These are phyloP conservation scores for Phytophthora megakarya DNA, from an alignment of 352 stramenopile genomes.

Conservation along the genomic window DNA sequence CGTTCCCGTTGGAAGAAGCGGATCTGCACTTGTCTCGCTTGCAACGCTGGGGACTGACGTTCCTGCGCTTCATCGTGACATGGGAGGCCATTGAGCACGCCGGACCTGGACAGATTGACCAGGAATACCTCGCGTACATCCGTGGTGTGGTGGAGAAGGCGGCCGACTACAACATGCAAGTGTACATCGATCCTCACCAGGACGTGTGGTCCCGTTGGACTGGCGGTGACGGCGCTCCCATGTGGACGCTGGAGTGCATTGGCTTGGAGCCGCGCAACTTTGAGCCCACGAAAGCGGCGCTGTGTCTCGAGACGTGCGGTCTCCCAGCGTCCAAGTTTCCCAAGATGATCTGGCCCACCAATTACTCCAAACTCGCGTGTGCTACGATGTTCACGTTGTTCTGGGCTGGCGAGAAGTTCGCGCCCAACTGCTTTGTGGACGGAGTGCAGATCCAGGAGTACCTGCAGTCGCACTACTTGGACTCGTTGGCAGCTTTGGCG, in stretches of 20 bases:
- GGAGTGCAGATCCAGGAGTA: constrained; percentile 80
- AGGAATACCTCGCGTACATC: constrained; percentile 83
- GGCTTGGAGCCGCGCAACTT: constrained; percentile 83
- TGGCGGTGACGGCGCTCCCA: constrained; percentile 84
- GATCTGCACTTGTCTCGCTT: constrained; percentile 76
- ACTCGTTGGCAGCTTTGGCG: constrained; percentile 69
- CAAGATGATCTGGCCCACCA: constrained; percentile 93
- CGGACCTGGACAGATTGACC: constrained; percentile 81
- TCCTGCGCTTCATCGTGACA: constrained; percentile 85
- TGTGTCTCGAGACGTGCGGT: constrained; percentile 66
- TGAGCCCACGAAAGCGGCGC: constrained; percentile 62
- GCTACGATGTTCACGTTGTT: constrained; percentile 93
- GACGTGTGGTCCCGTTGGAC: constrained; percentile 91
- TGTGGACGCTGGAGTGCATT: constrained; percentile 85
- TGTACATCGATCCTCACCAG: constrained; percentile 90
- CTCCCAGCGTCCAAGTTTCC: constrained; percentile 50
- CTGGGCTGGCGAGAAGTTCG: constrained; percentile 70
- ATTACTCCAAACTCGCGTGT: constrained; percentile 86
- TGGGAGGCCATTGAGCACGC: constrained; percentile 91
- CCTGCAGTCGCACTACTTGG: constrained; percentile 86
- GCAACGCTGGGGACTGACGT: constrained; percentile 77
- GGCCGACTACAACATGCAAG: constrained; percentile 58
- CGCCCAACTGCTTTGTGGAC: constrained; percentile 70
- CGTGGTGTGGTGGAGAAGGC: constrained; percentile 64
- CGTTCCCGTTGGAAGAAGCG: constrained; percentile 85